Conservation (phyloP, 2,329 filamentous ascomycete genomes). For the Emericellopsis atlantica region DNA sequence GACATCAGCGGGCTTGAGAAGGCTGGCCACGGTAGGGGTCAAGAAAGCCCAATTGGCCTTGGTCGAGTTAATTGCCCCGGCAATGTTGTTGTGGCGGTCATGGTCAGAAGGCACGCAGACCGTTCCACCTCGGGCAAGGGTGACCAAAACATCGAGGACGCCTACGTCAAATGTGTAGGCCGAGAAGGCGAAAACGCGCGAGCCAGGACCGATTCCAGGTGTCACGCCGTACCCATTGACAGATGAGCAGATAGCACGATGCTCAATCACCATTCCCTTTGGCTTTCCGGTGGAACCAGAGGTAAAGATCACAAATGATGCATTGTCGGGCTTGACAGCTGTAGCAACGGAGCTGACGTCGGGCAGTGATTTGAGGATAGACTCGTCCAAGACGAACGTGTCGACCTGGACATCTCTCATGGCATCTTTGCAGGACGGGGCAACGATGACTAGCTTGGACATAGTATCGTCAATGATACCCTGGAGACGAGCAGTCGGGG, state of each 20-base stretch:
- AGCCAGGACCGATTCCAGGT: background rate
- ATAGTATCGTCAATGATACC: background rate
- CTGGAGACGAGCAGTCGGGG: background rate
- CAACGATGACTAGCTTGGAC: conserved; percentile 2
- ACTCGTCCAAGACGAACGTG: background rate
- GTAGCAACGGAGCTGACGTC: background rate
- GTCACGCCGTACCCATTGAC: background rate
- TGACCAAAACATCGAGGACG: conserved; percentile 1
- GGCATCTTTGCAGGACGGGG: conserved; percentile 11
- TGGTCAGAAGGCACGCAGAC: conserved; percentile 20
- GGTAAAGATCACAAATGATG: conserved; percentile 6
- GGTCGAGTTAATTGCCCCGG: too few relatives aligned
- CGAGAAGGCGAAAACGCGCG: background rate
- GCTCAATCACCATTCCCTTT: conserved; percentile 6
- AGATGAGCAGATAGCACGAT: background rate
- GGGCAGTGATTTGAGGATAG: conserved; percentile 1
- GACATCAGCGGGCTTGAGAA: background rate
- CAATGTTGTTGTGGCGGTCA: too few relatives aligned
- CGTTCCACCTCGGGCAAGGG: conserved; percentile 16
- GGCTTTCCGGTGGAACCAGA: conserved; percentile 6
- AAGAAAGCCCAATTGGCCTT: too few relatives aligned
- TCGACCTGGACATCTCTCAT: conserved; percentile 10
- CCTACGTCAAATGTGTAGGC: conserved; percentile 2
- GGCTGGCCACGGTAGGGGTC: background rate
- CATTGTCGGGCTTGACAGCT: background rate